Percentiles rank a stretch among this genome's conserved stretches.
Conservation (phyloP, 176 grass and related monocot species). For the Lolium rigidum region DNA sequence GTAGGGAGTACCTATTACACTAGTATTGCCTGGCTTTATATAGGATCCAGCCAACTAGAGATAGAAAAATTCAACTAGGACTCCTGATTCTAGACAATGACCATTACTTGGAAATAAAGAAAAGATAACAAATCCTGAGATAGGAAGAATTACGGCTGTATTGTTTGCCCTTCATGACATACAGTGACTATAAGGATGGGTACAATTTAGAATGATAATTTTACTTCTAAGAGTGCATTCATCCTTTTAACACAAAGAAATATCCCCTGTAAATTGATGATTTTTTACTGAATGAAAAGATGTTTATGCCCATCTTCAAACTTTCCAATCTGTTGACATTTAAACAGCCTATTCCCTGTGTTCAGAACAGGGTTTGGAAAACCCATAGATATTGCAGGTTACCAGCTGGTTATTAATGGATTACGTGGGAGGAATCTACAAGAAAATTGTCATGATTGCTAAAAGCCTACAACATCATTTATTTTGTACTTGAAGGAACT, state of each 20-base stretch:
- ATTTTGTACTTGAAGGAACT: too few species aligned
- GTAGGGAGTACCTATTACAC: too few species aligned
- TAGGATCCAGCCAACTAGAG: too few species aligned
- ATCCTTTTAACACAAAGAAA: neutral
- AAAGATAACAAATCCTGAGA: too few species aligned
- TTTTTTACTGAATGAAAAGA: constrained; percentile 8
- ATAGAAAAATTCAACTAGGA: too few species aligned
- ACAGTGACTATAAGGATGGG: constrained; percentile 1
- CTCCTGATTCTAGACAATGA: too few species aligned
- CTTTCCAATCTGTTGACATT: neutral
- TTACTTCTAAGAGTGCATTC: constrained; percentile 3
- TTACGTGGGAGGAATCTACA: neutral
- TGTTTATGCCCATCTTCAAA: constrained; percentile 1
- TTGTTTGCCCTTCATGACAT: neutral
- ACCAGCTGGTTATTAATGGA: neutral
- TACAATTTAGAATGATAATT: constrained; percentile 17
- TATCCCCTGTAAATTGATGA: neutral
- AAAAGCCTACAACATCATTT: too few species aligned
- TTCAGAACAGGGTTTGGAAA: neutral
- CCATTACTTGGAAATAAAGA: too few species aligned
- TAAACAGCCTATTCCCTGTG: constrained; percentile 7
- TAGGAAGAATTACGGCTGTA: too few species aligned
- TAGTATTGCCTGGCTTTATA: too few species aligned
- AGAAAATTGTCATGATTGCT: neutral
- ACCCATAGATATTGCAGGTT: constrained; percentile 2